phyloP scores from a whole-genome alignment of 345 rosid species.

The Boechera retrofracta region DNA sequence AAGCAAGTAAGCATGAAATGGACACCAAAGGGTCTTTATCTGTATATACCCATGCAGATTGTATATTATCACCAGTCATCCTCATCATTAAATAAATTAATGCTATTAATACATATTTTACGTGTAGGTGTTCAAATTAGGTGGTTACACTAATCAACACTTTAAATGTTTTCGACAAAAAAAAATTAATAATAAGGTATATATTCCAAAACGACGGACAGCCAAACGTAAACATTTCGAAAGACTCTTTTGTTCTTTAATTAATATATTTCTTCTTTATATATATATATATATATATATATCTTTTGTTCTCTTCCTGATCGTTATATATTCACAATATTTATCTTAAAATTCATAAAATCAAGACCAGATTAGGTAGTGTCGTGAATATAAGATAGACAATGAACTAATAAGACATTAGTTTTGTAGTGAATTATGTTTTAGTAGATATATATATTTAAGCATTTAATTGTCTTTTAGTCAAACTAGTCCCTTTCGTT shows the following conservation, averaged over 20 bases:
- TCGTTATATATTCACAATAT: conserved; percentile 3
- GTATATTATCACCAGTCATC: conserved; percentile 30
- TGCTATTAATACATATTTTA: conserved; percentile 9
- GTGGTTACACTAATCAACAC: conserved; percentile 45
- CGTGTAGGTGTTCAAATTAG: conserved; percentile 26
- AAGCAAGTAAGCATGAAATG: conserved; percentile 44
- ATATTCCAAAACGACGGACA: conserved; percentile 43
- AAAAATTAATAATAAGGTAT: conserved; percentile 24
- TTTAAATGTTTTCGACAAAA: conserved; percentile 34
- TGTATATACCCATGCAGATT: conserved; percentile 41
- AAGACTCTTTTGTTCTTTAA: conserved; percentile 23
- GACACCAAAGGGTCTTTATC: conserved; percentile 39
- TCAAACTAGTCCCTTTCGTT: conserved; percentile 12
- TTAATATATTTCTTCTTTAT: conserved; percentile 17
- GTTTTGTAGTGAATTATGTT: background rate
- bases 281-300: background rate
- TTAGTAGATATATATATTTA: background rate
- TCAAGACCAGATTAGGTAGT: conserved; percentile 11
- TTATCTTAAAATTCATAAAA: background rate
- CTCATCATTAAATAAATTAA: conserved; percentile 18
- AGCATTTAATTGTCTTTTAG: background rate
- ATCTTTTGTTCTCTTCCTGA: background rate
- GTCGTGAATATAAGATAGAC: background rate
- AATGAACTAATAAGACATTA: conserved; percentile 1
- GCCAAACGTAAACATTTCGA: conserved; percentile 32